These are phyloP conservation scores for Phlyctochytrium bullatum DNA, from an alignment of 192 early-diverging fungal species.

Conservation along the genomic window DNA sequence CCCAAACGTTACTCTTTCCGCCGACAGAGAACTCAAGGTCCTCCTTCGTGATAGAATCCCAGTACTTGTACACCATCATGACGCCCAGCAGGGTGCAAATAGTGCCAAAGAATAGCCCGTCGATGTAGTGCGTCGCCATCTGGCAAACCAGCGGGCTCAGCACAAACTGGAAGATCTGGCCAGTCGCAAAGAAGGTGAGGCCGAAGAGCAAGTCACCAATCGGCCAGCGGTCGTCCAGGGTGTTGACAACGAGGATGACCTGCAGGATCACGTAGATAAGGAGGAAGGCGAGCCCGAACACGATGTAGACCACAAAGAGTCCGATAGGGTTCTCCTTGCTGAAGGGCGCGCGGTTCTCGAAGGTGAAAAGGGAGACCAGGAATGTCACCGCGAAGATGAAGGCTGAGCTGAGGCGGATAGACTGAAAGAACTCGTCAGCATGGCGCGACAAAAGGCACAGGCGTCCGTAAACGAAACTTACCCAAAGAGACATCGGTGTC, in stretches of 20 bases:
- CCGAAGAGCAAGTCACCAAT: conserved; percentile 89
- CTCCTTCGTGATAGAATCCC: conserved; percentile 99
- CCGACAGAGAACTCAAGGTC: conserved; percentile 93
- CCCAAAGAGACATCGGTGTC: conserved; percentile 90
- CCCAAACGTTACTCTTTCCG: conserved; percentile 80
- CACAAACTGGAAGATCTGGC: conserved; percentile 79
- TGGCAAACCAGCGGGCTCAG: conserved; percentile 82
- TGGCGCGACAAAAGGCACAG: conserved; percentile 1
- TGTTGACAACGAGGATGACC: conserved; percentile 91
- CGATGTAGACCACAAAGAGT: conserved; percentile 84
- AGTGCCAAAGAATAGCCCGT: conserved; percentile 95
- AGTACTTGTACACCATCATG: conserved; percentile 99
- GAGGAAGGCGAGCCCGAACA: conserved; percentile 79
- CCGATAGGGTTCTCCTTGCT: conserved; percentile 60
- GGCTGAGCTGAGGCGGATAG: conserved; percentile 80
- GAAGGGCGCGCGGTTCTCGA: conserved; percentile 65
- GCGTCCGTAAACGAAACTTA: conserved; percentile 34
- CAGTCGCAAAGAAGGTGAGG: conserved; percentile 80
- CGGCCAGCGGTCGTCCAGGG: conserved; percentile 95
- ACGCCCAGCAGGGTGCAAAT: conserved; percentile 87
- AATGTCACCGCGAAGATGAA: conserved; percentile 76
- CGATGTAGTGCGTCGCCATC: conserved; percentile 89
- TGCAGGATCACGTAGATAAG: conserved; percentile 86
- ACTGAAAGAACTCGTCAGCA: conserved; percentile 39
- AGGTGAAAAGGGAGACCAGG: conserved; percentile 82